Percentiles rank a stretch among this genome's conserved stretches.
Conservation (phyloP, 2,329 filamentous ascomycete genomes). For the Botrytis fragariae region DNA sequence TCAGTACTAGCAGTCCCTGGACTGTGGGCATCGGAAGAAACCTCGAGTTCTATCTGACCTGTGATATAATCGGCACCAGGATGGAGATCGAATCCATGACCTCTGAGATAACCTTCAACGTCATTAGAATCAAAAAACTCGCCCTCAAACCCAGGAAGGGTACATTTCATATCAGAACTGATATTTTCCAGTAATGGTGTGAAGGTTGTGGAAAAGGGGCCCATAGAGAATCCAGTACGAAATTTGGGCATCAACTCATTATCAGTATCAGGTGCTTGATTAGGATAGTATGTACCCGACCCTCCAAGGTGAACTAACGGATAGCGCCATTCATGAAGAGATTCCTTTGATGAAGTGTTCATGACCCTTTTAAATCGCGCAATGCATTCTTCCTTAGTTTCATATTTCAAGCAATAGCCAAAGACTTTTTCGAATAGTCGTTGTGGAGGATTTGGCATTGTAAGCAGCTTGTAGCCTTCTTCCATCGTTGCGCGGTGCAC, state of each 20-base stretch:
- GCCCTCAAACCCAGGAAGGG: conserved; percentile 63
- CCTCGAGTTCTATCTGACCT: conserved; percentile 49
- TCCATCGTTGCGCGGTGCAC: conserved; percentile 67
- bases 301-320: conserved; percentile 67
- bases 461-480: conserved; percentile 57
- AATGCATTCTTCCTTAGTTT: conserved; percentile 48
- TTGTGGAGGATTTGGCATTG: conserved; percentile 48
- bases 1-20: conserved; percentile 24
- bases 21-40: conserved; percentile 22
- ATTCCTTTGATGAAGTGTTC: conserved; percentile 37
- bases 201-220: conserved; percentile 47
- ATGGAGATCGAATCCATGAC: conserved; percentile 61
- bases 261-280: conserved; percentile 27
- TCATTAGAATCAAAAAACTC: conserved; percentile 77
- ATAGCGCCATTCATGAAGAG: conserved; percentile 56
- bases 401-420: conserved; percentile 65
- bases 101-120: conserved; percentile 69
- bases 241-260: conserved; percentile 33
- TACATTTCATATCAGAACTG: conserved; percentile 50
- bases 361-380: conserved; percentile 41
- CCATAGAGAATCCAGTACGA: conserved; percentile 44
- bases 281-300: conserved; percentile 62
- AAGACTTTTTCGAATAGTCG: conserved; percentile 57
- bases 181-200: conserved; percentile 46
- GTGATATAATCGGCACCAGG: conserved; percentile 58